These are phyloP conservation scores for Gymnopilus dilepis DNA, from an alignment of 768 basidiomycete genomes.

Conservation along the genomic window DNA sequence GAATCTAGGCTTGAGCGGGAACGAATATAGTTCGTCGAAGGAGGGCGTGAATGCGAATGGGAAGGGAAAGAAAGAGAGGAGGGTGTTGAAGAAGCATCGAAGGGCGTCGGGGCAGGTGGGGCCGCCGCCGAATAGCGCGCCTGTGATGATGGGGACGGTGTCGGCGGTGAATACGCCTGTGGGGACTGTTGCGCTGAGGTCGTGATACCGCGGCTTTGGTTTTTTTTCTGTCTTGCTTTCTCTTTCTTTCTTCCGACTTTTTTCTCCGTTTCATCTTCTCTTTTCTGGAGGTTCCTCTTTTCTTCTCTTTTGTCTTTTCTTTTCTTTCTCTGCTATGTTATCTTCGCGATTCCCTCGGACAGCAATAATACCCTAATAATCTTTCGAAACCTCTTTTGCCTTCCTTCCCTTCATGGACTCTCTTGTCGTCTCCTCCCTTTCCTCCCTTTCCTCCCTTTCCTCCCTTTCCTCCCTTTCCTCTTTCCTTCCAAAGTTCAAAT, in stretches of 20 bases:
- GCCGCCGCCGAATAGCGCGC: background rate
- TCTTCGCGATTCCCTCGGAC: conserved; percentile 6
- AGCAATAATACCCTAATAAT: conserved; percentile 2
- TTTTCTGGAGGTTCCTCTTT: background rate
- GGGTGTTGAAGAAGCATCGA: conserved; percentile 28
- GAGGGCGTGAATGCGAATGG: conserved; percentile 14
- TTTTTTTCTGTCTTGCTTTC: background rate
- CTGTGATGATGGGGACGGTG: background rate
- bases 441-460: too few species aligned
- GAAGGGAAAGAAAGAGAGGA: conserved; percentile 17
- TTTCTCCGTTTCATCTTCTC: background rate
- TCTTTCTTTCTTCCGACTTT: background rate
- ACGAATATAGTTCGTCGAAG: conserved; percentile 22
- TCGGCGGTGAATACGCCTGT: background rate
- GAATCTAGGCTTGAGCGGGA: background rate
- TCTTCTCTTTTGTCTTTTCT: background rate
- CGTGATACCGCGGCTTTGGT: background rate
- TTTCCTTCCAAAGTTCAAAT: background rate
- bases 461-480: too few species aligned
- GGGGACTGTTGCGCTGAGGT: background rate
- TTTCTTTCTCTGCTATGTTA: background rate
- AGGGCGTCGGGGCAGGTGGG: conserved; percentile 16
- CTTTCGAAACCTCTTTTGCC: background rate
- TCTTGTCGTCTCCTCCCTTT: too few species aligned
- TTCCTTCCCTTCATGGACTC: too few species aligned